phyloP scores from a whole-genome alignment of 2,329 filamentous ascomycete genomes.

The Colletotrichum filicis region DNA sequence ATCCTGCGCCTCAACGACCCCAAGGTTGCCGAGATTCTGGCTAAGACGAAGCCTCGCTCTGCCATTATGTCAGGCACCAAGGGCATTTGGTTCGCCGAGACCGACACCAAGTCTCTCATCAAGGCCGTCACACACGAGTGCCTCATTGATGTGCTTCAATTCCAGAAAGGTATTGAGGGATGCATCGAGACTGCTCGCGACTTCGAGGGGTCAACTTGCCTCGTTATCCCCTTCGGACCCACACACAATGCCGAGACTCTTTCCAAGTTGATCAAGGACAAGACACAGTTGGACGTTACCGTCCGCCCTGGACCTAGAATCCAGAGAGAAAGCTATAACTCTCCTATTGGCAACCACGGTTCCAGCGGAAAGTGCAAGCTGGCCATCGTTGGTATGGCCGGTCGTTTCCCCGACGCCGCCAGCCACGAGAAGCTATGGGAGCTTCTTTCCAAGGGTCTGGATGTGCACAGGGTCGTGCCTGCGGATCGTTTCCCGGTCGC shows the following conservation, averaged over 20 bases:
- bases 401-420: slow-evolving; percentile 55
- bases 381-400: slow-evolving; percentile 78
- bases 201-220: slow-evolving; percentile 51
- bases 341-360: slow-evolving; percentile 59
- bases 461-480: slow-evolving; percentile 69
- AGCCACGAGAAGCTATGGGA: slow-evolving; percentile 58
- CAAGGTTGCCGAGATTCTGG: slow-evolving; percentile 50
- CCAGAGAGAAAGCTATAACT: slow-evolving; percentile 45
- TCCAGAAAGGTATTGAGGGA: slow-evolving; percentile 59
- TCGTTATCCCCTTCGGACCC: slow-evolving; percentile 62
- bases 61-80: slow-evolving; percentile 63
- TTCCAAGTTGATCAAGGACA: slow-evolving; percentile 52
- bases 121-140: slow-evolving; percentile 58
- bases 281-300: slow-evolving; percentile 55
- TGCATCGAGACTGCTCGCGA: slow-evolving; percentile 55
- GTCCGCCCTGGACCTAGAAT: slow-evolving; percentile 51
- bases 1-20: slow-evolving; percentile 57
- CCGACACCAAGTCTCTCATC: slow-evolving; percentile 54
- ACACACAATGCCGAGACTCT: slow-evolving; percentile 60
- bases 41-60: slow-evolving; percentile 55
- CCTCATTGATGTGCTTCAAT: slow-evolving; percentile 59
- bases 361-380: slow-evolving; percentile 71
- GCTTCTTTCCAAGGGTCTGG: slow-evolving; percentile 71
- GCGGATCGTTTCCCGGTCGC: slow-evolving; percentile 71
- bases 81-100: slow-evolving; percentile 53